Evolutionary conservation across 352 stramenopile genomes (phyloP).

Genomic region (Phytophthora melonis): DNA sequence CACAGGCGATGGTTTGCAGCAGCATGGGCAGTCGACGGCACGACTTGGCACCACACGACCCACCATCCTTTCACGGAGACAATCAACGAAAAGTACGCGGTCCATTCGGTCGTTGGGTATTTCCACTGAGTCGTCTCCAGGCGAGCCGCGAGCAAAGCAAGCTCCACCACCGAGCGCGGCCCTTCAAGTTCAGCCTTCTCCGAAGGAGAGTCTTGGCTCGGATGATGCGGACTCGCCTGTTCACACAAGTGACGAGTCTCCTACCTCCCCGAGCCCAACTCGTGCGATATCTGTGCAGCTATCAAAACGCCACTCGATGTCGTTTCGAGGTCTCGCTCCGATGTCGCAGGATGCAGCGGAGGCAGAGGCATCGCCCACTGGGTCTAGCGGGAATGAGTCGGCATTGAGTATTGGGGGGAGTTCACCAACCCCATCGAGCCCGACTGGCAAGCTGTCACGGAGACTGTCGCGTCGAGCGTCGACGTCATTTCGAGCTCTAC

Average conservation of each 20-base stretch:
- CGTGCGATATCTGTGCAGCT: not conserved
- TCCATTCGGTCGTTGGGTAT: constrained; percentile 6
- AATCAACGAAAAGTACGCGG: constrained; percentile 4
- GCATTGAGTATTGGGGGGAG: not conserved
- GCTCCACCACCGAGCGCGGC: not conserved
- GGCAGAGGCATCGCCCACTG: not conserved
- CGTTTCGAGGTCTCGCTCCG: constrained; percentile 3
- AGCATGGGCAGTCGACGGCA: not conserved
- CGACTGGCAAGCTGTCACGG: not conserved
- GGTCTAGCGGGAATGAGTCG: not conserved
- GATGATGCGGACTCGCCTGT: not conserved
- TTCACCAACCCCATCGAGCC: not conserved
- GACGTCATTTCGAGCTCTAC: not conserved
- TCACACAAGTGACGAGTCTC: not conserved
- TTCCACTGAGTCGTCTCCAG: not conserved
- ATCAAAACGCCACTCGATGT: constrained; percentile 9
- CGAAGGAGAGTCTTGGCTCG: not conserved
- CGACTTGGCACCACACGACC: not conserved
- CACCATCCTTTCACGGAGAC: constrained; percentile 2
- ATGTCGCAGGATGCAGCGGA: not conserved
- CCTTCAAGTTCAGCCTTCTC: not conserved
- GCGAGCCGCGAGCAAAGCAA: not conserved
- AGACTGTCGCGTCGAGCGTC: constrained; percentile 11
- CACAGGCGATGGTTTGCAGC: not conserved
- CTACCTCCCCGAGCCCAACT: not conserved